Conservation (phyloP, 768 basidiomycete genomes). For the Tulasnella sp. region DNA sequence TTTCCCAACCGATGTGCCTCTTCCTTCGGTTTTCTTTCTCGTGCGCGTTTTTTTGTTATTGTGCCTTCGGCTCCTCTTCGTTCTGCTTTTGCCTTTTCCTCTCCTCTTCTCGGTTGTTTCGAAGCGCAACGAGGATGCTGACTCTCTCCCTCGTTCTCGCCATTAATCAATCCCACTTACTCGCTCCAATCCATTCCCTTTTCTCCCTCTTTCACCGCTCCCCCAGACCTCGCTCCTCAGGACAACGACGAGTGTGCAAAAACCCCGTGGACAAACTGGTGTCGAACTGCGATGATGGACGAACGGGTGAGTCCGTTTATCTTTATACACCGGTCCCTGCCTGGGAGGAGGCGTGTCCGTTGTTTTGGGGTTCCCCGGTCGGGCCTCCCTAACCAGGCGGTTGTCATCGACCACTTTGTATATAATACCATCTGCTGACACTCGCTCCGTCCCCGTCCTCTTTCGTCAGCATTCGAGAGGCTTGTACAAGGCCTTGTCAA, state of each 20-base stretch:
- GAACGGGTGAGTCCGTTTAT: slow-evolving; percentile 6
- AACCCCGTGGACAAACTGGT: slow-evolving; percentile 79
- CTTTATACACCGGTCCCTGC: background rate
- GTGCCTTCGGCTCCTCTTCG: background rate
- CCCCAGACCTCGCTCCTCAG: slow-evolving; percentile 31
- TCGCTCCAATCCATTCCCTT: background rate
- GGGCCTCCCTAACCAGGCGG: background rate
- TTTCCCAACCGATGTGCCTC: no score
- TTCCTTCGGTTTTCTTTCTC: background rate
- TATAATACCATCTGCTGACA: slow-evolving; percentile 51
- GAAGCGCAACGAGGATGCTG: background rate
- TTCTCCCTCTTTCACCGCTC: background rate
- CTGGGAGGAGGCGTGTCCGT: background rate
- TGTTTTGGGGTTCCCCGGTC: background rate
- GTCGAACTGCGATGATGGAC: slow-evolving; percentile 56
- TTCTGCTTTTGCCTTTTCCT: background rate
- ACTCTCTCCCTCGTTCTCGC: background rate
- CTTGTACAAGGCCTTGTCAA: background rate
- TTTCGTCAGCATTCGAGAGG: background rate
- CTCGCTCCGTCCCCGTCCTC: slow-evolving; percentile 32
- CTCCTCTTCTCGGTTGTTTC: background rate
- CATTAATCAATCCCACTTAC: background rate
- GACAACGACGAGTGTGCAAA: slow-evolving; percentile 69
- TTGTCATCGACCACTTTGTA: slow-evolving; percentile 16
- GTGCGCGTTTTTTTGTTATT: background rate